Evolutionary conservation across 2,329 filamentous ascomycete species (phyloP).

Genomic region (Thielaviopsis ethacetica): DNA sequence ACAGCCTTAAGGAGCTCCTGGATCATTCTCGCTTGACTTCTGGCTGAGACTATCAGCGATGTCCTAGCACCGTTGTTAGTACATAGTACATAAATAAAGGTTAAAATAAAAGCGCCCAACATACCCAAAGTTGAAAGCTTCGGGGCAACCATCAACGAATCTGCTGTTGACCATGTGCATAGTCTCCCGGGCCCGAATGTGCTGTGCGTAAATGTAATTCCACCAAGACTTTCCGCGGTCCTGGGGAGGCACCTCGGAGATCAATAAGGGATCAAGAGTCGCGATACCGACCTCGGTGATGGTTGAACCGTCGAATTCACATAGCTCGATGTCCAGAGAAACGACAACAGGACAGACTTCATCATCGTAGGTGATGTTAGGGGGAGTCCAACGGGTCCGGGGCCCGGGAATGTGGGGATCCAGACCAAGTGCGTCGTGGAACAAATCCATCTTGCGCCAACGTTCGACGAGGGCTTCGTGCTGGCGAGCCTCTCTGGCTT

Average conservation of each 20-base stretch:
- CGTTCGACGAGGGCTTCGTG: too few relatives aligned
- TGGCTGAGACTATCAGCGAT: constrained; percentile 17
- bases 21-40: constrained; percentile 34
- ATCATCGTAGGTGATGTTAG: neutral
- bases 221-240: constrained; percentile 49
- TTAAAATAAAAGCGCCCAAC: constrained; percentile 15
- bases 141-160: constrained; percentile 58
- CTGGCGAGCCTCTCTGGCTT: too few relatives aligned
- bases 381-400: neutral
- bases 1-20: neutral
- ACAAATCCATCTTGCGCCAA: too few relatives aligned
- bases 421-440: neutral
- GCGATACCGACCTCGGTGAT: constrained; percentile 81
- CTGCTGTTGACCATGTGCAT: constrained; percentile 45
- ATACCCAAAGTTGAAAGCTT: constrained; percentile 60
- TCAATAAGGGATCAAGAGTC: constrained; percentile 51
- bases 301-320: constrained; percentile 46
- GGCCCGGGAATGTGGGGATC: too few relatives aligned
- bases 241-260: constrained; percentile 42
- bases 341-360: constrained; percentile 41
- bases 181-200: constrained; percentile 63
- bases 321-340: constrained; percentile 68
- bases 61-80: neutral
- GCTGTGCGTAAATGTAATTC: constrained; percentile 46
- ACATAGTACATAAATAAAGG: too few relatives aligned